Evolutionary conservation across 192 early-diverging fungal genomes (phyloP).

Genomic region (Podochytrium sp.): DNA sequence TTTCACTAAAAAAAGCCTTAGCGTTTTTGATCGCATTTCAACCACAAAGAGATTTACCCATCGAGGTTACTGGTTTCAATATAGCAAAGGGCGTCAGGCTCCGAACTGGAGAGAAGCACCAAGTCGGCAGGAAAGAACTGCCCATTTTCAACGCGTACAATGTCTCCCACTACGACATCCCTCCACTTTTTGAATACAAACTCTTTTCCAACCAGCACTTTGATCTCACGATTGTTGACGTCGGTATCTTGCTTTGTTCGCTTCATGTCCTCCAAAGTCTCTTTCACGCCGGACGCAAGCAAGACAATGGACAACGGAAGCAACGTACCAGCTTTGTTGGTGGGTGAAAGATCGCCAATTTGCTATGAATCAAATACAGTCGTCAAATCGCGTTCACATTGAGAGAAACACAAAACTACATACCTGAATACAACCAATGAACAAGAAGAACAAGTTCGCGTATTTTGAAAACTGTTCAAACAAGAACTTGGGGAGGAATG

Average conservation of each 20-base stretch:
- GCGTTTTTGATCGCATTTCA: slow-evolving; percentile 11
- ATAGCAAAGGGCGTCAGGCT: slow-evolving; percentile 96
- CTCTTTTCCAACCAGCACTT: slow-evolving; percentile 43
- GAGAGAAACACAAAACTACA: neutral
- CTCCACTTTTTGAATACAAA: slow-evolving; percentile 84
- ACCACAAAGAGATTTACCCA: slow-evolving; percentile 59
- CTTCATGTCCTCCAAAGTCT: slow-evolving; percentile 84
- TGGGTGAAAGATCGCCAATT: slow-evolving; percentile 93
- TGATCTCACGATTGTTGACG: slow-evolving; percentile 47
- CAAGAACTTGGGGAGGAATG: slow-evolving; percentile 94
- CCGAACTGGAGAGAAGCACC: slow-evolving; percentile 85
- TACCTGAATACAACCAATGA: slow-evolving; percentile 93
- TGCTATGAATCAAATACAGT: too few species aligned
- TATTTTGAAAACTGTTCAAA: slow-evolving; percentile 98
- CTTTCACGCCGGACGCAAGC: slow-evolving; percentile 89
- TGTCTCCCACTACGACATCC: slow-evolving; percentile 87
- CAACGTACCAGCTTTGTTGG: slow-evolving; percentile 85
- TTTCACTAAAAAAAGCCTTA: slow-evolving; percentile 67
- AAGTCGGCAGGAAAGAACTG: slow-evolving; percentile 93
- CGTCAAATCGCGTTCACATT: neutral
- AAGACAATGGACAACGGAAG: slow-evolving; percentile 84
- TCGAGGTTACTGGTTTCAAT: slow-evolving; percentile 98
- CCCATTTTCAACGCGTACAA: slow-evolving; percentile 85
- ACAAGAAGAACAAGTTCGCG: slow-evolving; percentile 99
- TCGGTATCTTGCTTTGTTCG: slow-evolving; percentile 51